Base-by-base conservation (phyloP, 257 asterid genomes). In the Pogostemon cablin region DNA sequence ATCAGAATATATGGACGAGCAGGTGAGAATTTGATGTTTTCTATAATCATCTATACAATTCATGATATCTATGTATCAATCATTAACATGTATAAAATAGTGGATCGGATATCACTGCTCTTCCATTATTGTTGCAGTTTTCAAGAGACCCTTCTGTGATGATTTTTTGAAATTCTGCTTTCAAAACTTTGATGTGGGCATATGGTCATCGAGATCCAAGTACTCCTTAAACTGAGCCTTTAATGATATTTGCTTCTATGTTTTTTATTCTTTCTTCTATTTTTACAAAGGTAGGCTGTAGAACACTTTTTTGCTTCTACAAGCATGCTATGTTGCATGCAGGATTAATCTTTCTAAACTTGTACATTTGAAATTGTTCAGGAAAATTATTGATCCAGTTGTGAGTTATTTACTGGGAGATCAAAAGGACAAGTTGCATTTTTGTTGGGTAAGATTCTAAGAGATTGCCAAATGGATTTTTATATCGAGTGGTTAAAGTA, bases 161-260 rank as follows among this genome's bases (percentile, higher is more conserved):
- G 96, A 88, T 67, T 93, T 90, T 78, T 82, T 93, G 81, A 78
- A 83, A 66, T 93, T 93, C 72, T 93, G 99, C 84, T 89, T 84
- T 74, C 82, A 89, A 81, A 93, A 81, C 60, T 93, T 93, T 79
- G 85, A 91, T 67, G 96, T 93, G 67, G 98, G 88, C 78, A 82
- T 93, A 72, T 93, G 99, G 99, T 87, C 99, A 67, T 93, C 99
- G 61, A 85, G 96, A 84, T 39, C 92, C 67, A 87, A 85, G 98
- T 93, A 86, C 73, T 34, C 15, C 69, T 63, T 64, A 34, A 58
- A 44, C 67, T 67, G 20, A 62, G 34, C 53, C 32, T 46, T 65
- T n/a, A 67, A 59, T 42, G 46, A 44, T 61, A 50, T 61, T 69
- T 42, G 42, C 20, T 10, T 68, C 60, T 54, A 5, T 25, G 44